Evolutionary conservation across 768 basidiomycete genomes (phyloP).

Genomic region (Suillus subaureus): DNA sequence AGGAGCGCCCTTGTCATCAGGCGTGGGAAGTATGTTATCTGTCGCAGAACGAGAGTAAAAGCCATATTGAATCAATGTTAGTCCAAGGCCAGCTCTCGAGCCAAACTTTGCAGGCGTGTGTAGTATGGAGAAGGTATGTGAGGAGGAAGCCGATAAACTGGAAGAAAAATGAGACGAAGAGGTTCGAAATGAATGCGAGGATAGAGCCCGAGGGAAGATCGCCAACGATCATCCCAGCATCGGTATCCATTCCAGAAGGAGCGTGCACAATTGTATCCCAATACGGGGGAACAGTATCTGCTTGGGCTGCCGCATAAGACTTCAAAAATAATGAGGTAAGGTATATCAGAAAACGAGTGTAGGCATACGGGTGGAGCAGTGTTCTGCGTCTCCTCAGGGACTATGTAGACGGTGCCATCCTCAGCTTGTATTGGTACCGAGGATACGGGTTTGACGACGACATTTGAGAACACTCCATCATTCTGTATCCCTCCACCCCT

Average conservation of each 20-base stretch:
- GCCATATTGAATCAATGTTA: constrained; percentile 93
- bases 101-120: constrained; percentile 94
- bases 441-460: constrained; percentile 81
- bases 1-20: constrained; percentile 19
- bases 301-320: constrained; percentile 87
- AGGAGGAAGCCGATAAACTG: constrained; percentile 93
- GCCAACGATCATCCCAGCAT: constrained; percentile 82
- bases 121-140: constrained; percentile 89
- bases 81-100: constrained; percentile 91
- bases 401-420: constrained; percentile 59
- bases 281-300: constrained; percentile 91
- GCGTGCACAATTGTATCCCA: constrained; percentile 97
- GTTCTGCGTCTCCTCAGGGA: constrained; percentile 81
- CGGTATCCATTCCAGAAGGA: constrained; percentile 52
- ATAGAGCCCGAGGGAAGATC: constrained; percentile 85
- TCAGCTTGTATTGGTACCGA: constrained; percentile 46
- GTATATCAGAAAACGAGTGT: constrained; percentile 2
- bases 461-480: constrained; percentile 95
- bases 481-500: constrained; percentile 78
- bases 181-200: constrained; percentile 72
- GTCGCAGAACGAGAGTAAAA: constrained; percentile 60
- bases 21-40: constrained; percentile 30
- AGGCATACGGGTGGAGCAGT: constrained; percentile 82
- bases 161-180: constrained; percentile 93
- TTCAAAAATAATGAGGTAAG: constrained; percentile 30